Percentiles rank a stretch among this genome's conserved stretches.
These are phyloP conservation scores for Podospora pseudocomata DNA, from an alignment of 495 filamentous ascomycete genomes.

Conservation along the genomic window DNA sequence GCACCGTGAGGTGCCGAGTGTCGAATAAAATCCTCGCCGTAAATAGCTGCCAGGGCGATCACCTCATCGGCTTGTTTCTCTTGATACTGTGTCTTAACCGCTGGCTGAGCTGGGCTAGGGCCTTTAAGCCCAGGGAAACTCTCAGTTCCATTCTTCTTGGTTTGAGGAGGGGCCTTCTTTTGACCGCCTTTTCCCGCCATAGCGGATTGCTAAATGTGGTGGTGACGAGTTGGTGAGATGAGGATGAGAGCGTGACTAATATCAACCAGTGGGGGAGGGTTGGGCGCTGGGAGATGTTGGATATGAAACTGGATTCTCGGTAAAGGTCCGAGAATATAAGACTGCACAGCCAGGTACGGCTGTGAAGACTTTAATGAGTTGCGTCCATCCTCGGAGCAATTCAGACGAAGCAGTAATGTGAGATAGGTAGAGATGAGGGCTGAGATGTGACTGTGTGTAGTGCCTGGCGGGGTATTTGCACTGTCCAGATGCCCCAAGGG, in stretches of 20 bases:
- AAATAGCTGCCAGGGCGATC: constrained; percentile 83
- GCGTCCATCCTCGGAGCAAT: constrained; percentile 23
- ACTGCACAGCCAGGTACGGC: constrained; percentile 32
- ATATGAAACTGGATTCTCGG: not conserved
- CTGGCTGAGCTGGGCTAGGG: constrained; percentile 32
- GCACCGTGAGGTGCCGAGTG: constrained; percentile 67
- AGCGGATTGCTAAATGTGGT: constrained; percentile 18
- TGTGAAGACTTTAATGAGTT: constrained; percentile 30
- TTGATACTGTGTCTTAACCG: constrained; percentile 62
- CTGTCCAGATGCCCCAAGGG: not conserved
- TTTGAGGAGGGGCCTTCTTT: constrained; percentile 32
- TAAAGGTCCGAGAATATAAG: constrained; percentile 4
- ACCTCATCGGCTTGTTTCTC: constrained; percentile 85
- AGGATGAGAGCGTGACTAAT: not conserved
- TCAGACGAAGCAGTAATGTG: not conserved
- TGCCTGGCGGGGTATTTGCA: not conserved
- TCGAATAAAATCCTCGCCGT: constrained; percentile 82
- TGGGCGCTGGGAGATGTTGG: not conserved
- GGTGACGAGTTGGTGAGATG: not conserved
- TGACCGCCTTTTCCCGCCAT: constrained; percentile 44
- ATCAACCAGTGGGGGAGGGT: not conserved
- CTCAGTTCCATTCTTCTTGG: constrained; percentile 35
- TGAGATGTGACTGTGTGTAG: constrained; percentile 2
- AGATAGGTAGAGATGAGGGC: not conserved
- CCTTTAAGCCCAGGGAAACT: constrained; percentile 43